Percentiles rank a stretch among this genome's conserved stretches.
Evolutionary conservation across 306 rosid genomes (phyloP).

Genomic region (Lupinus albus): DNA sequence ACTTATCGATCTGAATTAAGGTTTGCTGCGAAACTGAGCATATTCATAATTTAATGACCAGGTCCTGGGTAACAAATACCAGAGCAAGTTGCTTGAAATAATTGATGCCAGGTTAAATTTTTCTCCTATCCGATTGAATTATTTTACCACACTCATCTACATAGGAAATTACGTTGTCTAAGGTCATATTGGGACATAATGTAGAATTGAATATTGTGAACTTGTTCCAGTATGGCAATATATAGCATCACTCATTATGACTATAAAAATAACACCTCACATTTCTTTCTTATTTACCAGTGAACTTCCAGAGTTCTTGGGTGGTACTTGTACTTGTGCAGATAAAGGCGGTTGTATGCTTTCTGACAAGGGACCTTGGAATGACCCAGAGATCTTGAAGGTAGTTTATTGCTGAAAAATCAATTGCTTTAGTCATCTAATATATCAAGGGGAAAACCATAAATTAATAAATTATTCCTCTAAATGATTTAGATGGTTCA

Average conservation of each 20-base stretch:
- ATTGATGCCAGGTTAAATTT: constrained; percentile 77
- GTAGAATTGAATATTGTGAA: not conserved
- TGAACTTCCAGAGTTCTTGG: constrained; percentile 91
- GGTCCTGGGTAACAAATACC: constrained; percentile 96
- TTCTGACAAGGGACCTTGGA: constrained; percentile 99
- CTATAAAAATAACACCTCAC: constrained; percentile 11
- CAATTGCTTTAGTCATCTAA: not conserved
- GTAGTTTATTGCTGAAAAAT: constrained; percentile 45
- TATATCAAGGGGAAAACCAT: constrained; percentile 31
- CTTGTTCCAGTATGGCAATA: not conserved
- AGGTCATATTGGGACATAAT: constrained; percentile 14
- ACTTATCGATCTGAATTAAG: not conserved
- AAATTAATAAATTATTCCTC: constrained; percentile 4
- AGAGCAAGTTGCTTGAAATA: constrained; percentile 92
- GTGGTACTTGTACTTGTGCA: constrained; percentile 89
- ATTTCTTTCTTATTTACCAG: constrained; percentile 48
- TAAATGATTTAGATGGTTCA: constrained; percentile 75
- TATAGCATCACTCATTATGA: not conserved
- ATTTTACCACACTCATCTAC: constrained; percentile 2
- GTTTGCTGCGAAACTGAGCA: constrained; percentile 36
- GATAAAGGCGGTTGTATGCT: constrained; percentile 96
- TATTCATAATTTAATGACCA: constrained; percentile 39
- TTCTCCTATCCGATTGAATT: constrained; percentile 17
- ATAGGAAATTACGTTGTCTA: not conserved
- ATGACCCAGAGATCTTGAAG: constrained; percentile 77